These are phyloP conservation scores for Poa pratensis DNA, from an alignment of 176 grass and related monocot genomes.

Conservation along the genomic window DNA sequence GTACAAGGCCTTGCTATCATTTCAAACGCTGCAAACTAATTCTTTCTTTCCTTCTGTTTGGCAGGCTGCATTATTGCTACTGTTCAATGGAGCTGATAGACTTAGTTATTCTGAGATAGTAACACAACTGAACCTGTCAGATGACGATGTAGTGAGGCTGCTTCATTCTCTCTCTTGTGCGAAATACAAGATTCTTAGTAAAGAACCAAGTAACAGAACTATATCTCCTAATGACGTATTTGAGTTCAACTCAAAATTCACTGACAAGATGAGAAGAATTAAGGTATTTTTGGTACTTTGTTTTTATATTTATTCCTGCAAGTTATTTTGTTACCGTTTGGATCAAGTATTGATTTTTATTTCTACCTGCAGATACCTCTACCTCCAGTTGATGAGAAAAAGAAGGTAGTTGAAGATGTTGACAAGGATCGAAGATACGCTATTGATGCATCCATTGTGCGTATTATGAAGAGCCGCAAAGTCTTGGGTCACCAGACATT, in stretches of 20 bases:
- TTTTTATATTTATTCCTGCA: slow-evolving; percentile 3
- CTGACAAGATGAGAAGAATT: slow-evolving; percentile 87
- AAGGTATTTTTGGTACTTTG: slow-evolving; percentile 56
- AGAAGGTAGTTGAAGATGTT: slow-evolving; percentile 91
- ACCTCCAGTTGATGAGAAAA: slow-evolving; percentile 91
- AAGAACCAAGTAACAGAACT: slow-evolving; percentile 74
- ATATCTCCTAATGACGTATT: slow-evolving; percentile 74
- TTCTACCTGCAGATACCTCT: slow-evolving; percentile 61
- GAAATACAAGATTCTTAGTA: slow-evolving; percentile 78
- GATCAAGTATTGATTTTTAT: neutral
- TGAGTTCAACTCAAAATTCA: slow-evolving; percentile 90
- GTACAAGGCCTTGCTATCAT: neutral
- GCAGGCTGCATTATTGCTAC: slow-evolving; percentile 68
- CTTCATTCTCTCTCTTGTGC: slow-evolving; percentile 87
- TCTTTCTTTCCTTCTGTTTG: neutral
- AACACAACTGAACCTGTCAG: slow-evolving; percentile 75
- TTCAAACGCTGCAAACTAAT: neutral
- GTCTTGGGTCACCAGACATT: slow-evolving; percentile 78
- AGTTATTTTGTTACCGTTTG: neutral
- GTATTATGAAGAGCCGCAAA: slow-evolving; percentile 98
- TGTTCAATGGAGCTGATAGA: slow-evolving; percentile 64
- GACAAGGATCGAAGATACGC: slow-evolving; percentile 85
- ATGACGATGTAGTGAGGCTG: slow-evolving; percentile 82
- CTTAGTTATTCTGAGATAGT: slow-evolving; percentile 85
- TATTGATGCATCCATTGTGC: slow-evolving; percentile 87